Evolutionary conservation across 2,329 filamentous ascomycete genomes (phyloP), one percentile per base, ranked within the genome.

Genomic region (Xylaria hypoxylon): DNA sequence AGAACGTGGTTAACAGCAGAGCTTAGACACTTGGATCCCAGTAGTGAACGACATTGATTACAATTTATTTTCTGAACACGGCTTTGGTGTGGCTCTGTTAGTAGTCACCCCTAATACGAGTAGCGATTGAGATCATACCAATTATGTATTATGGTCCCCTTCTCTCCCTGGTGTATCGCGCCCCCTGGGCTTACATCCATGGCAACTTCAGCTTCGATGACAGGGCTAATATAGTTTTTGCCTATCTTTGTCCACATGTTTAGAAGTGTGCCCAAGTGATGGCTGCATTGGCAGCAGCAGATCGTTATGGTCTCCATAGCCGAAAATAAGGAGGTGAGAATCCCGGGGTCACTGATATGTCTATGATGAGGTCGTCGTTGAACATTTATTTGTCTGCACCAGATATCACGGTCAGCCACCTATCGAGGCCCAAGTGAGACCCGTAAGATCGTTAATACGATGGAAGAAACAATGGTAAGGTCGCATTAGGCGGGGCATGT

Each of bases 181-280:
- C 78, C 79, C 1, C 26, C 58, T 31, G 65, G 59, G 19, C 59
- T 40, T 17, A 79, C 59, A 2, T 72, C 65, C 3, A 76, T 67
- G 11, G 67, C 64, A 45, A 71, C 61, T 2, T 71, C 69, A 3
- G 73, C 45, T 24, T 74, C 65, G 5, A 78, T 64, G 11, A 78
- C 70, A 4, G 80, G 80, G n/a, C 77, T 80, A 59, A 80, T 76
- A 64, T 81, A 80, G 24, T 75, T 77, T 52, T 79, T 80, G 47
- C 79, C 80, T 35, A 83, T 76, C 66, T 81, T 76, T 1, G 70
- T 78, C 81, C 81, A 83, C 6, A 78, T 47, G 44, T 83, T 82
- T 61, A 72, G 42, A 52, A 80, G 75, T 5, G 70, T 60, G 6
- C 70, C 65, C 26, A 77, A 71, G 64, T 75, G 79, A 33, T 71